Evolutionary conservation across 1,139 yeast genomes (phyloP), one percentile per base, ranked within the genome.

Genomic region (Hyphopichia fennica): DNA sequence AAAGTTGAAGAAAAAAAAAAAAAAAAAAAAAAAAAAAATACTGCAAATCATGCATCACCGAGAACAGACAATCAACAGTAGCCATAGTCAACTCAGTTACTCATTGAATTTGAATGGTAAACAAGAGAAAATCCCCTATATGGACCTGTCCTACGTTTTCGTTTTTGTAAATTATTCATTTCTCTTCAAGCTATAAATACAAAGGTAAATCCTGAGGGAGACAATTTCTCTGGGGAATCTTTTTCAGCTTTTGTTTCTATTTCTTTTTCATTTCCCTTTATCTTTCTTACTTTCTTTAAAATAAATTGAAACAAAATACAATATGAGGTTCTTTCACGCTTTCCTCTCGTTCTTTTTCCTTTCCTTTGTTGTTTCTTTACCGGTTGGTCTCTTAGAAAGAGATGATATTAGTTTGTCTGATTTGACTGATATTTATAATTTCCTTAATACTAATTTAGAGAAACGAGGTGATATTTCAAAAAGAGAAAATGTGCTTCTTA

Each of bases 401-500:
- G 37, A 38, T 5, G 28, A 23, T 25, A 27, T 16, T 6, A 4
- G n/a, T n/a, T n/a, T n/a, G n/a, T n/a, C 25, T 6, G 13, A n/a
- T n/a, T 16, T 35, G 6, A n/a, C 22, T 23, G 33, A 32, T 13
- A 3, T 38, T 3, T 38, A 32, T 27, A 10, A 33, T 11, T 18
- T 25, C 6, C 10, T 32, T 10, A 19, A 37, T 14, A 25, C 36
- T 50, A 46, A 34, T 46, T 45, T 49, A 44, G 22, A 42, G 28
- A 17, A 44, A 45, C 5, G 35, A n/a, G 28, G 11, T 8, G 3
- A 15, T 3, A 7, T 28, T n/a, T 10, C 17, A 10, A 61, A 61
- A 42, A 59, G 63, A 54, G 67, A 60, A 29, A 55, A 54, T 39
- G 45, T 53, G 9, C 51, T 54, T 11, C 58, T 65, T 39, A 63